These are phyloP conservation scores for Orbilia oligospora DNA, from an alignment of 2,329 filamentous ascomycete genomes.

Conservation along the genomic window DNA sequence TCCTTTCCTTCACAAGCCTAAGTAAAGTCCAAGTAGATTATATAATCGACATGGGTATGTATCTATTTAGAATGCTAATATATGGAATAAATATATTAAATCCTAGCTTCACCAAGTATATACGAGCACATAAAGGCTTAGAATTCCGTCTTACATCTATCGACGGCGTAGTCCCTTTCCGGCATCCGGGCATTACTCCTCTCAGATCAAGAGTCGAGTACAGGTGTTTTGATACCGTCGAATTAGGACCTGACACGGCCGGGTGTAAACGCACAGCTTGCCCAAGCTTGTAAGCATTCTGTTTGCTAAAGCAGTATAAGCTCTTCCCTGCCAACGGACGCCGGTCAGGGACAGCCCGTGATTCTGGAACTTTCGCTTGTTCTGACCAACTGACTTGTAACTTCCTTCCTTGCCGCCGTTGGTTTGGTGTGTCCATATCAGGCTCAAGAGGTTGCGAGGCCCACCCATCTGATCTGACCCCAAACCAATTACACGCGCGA, in stretches of 20 bases:
- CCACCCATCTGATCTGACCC: constrained; percentile 46
- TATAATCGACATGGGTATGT: background rate
- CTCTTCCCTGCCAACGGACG: constrained; percentile 1
- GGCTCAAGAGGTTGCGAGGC: constrained; percentile 30
- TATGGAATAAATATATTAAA: background rate
- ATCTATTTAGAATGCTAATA: background rate
- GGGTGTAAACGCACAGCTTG: background rate
- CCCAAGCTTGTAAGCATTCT: constrained; percentile 3
- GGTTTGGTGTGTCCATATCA: constrained; percentile 21
- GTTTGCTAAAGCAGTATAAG: constrained; percentile 4
- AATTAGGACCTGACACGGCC: constrained; percentile 1
- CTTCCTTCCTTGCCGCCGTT: constrained; percentile 14
- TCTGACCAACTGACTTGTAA: constrained; percentile 34
- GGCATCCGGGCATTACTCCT: background rate
- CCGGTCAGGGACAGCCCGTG: constrained; percentile 37
- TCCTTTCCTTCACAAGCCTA: background rate
- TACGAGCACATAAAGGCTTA: constrained; percentile 4
- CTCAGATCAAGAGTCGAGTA: background rate
- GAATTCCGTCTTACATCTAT: background rate
- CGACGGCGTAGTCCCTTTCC: constrained; percentile 1
- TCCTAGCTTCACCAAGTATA: background rate
- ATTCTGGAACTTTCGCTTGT: constrained; percentile 55
- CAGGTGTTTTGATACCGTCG: background rate
- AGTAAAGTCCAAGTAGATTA: background rate
- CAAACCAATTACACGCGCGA: constrained; percentile 40